Conservation (phyloP, 768 basidiomycete species). For the Leccinum rimulosum region DNA sequence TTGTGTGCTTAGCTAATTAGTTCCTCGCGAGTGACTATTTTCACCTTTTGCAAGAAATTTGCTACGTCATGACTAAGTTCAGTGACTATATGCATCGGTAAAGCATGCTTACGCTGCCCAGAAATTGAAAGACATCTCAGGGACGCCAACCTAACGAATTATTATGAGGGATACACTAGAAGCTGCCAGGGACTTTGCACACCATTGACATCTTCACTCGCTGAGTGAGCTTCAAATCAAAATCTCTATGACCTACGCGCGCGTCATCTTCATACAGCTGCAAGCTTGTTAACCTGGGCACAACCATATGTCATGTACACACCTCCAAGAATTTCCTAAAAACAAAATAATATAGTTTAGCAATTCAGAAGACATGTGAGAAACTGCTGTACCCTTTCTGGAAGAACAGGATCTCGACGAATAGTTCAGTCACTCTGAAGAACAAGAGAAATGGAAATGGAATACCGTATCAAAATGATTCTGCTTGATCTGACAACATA, state of each 20-base stretch:
- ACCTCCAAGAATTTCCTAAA: conserved; percentile 79
- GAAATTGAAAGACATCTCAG: conserved; percentile 89
- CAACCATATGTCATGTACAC: conserved; percentile 2
- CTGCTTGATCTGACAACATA: conserved; percentile 82
- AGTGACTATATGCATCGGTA: neutral
- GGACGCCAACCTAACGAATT: conserved; percentile 77
- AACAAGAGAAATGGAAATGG: conserved; percentile 3
- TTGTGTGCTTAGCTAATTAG: neutral
- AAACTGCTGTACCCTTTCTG: conserved; percentile 77
- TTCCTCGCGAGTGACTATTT: neutral
- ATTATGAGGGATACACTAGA: neutral
- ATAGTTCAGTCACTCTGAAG: conserved; percentile 17
- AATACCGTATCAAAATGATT: conserved; percentile 91
- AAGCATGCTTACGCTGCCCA: conserved; percentile 74
- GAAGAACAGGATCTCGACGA: conserved; percentile 80
- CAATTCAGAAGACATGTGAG: conserved; percentile 5
- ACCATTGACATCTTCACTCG: conserved; percentile 99
- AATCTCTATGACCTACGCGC: conserved; percentile 86
- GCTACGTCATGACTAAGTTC: conserved; percentile 32
- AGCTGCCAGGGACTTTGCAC: conserved; percentile 10
- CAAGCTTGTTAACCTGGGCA: neutral
- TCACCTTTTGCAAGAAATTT: conserved; percentile 74
- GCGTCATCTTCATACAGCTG: conserved; percentile 96
- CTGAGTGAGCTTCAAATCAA: conserved; percentile 88
- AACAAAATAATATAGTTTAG: conserved; percentile 20